These are phyloP conservation scores for Thalassiosira mediterranea DNA, from an alignment of 352 stramenopile species.

Conservation along the genomic window DNA sequence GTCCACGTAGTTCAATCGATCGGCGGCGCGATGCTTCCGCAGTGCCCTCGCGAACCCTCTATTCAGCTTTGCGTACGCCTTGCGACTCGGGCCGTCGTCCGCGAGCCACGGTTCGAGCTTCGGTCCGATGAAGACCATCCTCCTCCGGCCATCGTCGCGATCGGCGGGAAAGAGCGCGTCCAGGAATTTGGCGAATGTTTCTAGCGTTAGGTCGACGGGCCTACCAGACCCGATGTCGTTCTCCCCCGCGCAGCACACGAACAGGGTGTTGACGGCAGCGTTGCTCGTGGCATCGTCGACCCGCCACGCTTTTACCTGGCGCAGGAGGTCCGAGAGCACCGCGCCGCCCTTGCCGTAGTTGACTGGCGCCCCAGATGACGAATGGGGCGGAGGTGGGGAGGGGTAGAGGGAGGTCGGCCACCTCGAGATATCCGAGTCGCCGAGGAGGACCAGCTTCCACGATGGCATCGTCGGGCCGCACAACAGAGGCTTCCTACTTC, in stretches of 20 bases:
- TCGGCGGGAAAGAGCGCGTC: conserved; percentile 37
- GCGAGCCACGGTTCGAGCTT: conserved; percentile 74
- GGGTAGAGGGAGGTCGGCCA: conserved; percentile 65
- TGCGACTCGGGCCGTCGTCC: conserved; percentile 51
- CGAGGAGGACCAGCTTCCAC: conserved; percentile 51
- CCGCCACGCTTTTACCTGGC: conserved; percentile 17
- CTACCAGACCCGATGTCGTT: conserved; percentile 70
- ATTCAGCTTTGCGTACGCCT: conserved; percentile 66
- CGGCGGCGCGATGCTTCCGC: conserved; percentile 20
- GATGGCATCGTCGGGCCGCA: not conserved
- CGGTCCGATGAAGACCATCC: conserved; percentile 66
- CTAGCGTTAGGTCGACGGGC: conserved; percentile 48
- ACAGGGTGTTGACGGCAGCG: not conserved
- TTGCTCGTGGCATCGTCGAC: not conserved
- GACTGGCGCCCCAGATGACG: not conserved
- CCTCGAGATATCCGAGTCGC: conserved; percentile 77
- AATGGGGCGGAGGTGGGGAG: conserved; percentile 1
- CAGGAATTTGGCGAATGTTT: conserved; percentile 50
- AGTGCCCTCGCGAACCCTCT: conserved; percentile 48
- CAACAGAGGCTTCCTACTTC: no score
- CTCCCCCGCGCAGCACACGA: conserved; percentile 73
- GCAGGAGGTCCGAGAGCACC: conserved; percentile 31
- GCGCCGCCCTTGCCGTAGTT: conserved; percentile 35
- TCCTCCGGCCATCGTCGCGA: not conserved
- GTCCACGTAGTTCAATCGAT: conserved; percentile 52